These are phyloP conservation scores for Pseudomicrostroma phylloplanum DNA, from an alignment of 1,284 basidiomycete species.

Conservation along the genomic window DNA sequence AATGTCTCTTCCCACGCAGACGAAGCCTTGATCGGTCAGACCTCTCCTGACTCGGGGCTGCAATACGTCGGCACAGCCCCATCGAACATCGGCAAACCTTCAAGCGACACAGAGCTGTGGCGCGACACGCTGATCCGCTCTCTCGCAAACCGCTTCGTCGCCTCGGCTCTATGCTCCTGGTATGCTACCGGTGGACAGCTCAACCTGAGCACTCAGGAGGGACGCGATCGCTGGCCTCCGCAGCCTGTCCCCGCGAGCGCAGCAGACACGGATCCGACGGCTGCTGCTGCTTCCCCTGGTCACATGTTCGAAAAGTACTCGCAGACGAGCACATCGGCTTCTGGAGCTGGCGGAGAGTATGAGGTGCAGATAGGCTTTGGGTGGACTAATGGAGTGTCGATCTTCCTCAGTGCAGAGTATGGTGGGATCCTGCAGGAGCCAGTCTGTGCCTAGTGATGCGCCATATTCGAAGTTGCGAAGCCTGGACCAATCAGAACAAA, in stretches of 20 bases:
- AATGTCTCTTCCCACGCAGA: constrained; percentile 50
- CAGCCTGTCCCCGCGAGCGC: not conserved
- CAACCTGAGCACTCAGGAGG: constrained; percentile 52
- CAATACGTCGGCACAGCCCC: constrained; percentile 54
- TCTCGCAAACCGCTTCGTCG: constrained; percentile 72
- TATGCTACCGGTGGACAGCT: constrained; percentile 61
- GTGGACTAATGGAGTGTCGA: constrained; percentile 28
- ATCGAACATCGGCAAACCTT: constrained; percentile 65
- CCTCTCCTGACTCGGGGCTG: constrained; percentile 50
- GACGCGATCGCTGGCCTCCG: constrained; percentile 57
- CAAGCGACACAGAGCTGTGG: constrained; percentile 62
- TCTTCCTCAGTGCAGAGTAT: constrained; percentile 24
- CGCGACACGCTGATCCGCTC: constrained; percentile 61
- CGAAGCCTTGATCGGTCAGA: constrained; percentile 52
- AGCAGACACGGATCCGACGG: constrained; percentile 3
- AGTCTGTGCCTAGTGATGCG: constrained; percentile 15
- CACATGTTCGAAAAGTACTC: constrained; percentile 67
- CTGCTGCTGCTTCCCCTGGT: constrained; percentile 12
- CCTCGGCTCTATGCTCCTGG: constrained; percentile 82
- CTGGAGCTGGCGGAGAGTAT: constrained; percentile 79
- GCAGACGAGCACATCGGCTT: constrained; percentile 63
- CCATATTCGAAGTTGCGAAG: no score
- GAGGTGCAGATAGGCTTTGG: constrained; percentile 60
- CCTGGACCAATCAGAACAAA: no score
- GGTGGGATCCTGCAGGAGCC: constrained; percentile 26